A percentile compares a stretch with the other conserved stretches of the same genome.
These are phyloP conservation scores for Graphiopsis chlorocephala DNA, from an alignment of 2,329 filamentous ascomycete species.

Conservation along the genomic window DNA sequence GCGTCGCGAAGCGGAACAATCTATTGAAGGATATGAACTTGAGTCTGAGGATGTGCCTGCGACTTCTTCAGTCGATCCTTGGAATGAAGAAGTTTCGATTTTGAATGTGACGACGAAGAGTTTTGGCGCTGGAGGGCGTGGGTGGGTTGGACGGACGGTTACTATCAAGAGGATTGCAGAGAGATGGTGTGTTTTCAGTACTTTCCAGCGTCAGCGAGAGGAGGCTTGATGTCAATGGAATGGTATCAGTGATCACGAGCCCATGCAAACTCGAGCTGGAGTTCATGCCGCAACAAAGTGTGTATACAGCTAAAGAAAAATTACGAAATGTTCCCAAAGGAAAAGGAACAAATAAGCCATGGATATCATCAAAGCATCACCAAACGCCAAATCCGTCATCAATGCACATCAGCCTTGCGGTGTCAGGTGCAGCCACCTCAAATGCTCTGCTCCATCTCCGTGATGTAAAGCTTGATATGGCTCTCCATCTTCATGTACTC, in stretches of 20 bases:
- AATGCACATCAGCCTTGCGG: neutral
- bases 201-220: neutral
- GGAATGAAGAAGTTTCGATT: conserved; percentile 48
- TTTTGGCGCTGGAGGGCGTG: conserved; percentile 38
- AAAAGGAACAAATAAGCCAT: neutral
- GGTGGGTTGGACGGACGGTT: conserved; percentile 50
- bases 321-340: neutral
- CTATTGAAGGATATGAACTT: neutral
- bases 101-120: conserved; percentile 47
- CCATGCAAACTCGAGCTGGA: neutral
- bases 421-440: conserved; percentile 11
- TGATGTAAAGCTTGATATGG: conserved; percentile 96
- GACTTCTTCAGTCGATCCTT: conserved; percentile 29
- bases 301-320: neutral
- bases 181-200: conserved; percentile 42
- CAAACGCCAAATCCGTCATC: neutral
- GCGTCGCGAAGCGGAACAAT: neutral
- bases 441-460: conserved; percentile 94
- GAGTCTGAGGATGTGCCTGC: neutral
- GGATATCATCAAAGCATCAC: conserved; percentile 12
- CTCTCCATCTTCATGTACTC: conserved; percentile 97
- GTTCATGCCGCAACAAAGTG: neutral
- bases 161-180: conserved; percentile 41
- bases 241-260: neutral
- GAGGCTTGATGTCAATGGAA: neutral